Base-by-base conservation (phyloP, 2,329 filamentous ascomycete genomes). In the Achaetomium macrosporum region DNA sequence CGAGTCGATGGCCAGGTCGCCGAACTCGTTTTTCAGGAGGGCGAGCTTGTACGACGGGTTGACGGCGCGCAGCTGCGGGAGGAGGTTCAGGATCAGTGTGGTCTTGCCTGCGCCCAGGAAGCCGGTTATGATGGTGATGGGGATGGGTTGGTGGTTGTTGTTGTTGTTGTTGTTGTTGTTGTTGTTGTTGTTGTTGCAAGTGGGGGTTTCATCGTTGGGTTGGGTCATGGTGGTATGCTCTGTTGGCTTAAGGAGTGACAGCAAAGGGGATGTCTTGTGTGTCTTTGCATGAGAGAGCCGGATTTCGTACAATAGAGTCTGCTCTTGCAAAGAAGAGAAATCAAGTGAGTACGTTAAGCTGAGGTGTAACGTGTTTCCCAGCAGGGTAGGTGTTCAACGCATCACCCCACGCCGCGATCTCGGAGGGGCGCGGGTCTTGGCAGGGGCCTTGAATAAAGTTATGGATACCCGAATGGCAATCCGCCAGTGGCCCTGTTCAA, bases 51-150 rank as follows among this genome's bases (percentile, higher is more conserved):
- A 97, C 59, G 67, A 59, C 1, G 82, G 80, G 68, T 84, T 86
- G 49, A 79, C 72, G n/a, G 85, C 84, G 63, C 75, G 80, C 13
- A 99, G 85, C 73, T 99, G 93, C 0, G 91, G 90, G 60, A 97
- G 80, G 12, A 99, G 86, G 71, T 93, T 93, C 57, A 99, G 84
- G 59, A 99, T 90, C 54, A 99, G 79, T 2, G 93, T 97, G 1
- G 93, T 99, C 74, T 97, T 97, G 54, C 93, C 93, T 9, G 90
- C 92, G 65, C 93, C 93, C 15, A 97, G 82, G 72, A 97, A 99
- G 67, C 93, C 93, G 5, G 93, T 99, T 49, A 99, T 77, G 66
- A 99, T 95, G 43, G 92, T 97, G 68, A 96, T 87, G 5, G 91
- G 90, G 61, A 90, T 93, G 1, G 86, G 83, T 16, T 50, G 54